Evolutionary conservation across 306 rosid species (phyloP).

Genomic region (Cucumis sativus): DNA sequence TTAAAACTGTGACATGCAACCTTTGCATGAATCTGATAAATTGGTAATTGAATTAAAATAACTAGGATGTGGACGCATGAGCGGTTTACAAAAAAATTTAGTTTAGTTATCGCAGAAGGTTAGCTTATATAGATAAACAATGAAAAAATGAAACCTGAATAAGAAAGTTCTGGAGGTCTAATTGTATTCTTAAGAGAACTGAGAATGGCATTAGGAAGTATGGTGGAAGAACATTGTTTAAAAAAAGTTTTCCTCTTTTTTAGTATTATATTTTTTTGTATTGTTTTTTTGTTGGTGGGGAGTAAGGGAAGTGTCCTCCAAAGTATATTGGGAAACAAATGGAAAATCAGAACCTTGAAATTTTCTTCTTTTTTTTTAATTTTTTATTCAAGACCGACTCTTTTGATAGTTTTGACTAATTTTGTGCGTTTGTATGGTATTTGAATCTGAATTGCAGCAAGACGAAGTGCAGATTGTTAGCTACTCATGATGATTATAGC

Average conservation of each 20-base stretch:
- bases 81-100: too few species aligned
- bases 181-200: background rate
- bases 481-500: conserved; percentile 93
- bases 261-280: background rate
- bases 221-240: background rate
- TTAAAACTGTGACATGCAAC: background rate
- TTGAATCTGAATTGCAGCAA: conserved; percentile 32
- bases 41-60: background rate
- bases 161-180: background rate
- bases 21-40: background rate
- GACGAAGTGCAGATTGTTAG: conserved; percentile 65
- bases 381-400: background rate
- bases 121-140: background rate
- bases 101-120: background rate
- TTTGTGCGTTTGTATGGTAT: conserved; percentile 3
- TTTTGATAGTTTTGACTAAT: conserved; percentile 7
- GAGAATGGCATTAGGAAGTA: background rate
- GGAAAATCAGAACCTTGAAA: background rate
- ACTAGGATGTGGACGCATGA: background rate
- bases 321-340: background rate
- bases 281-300: background rate
- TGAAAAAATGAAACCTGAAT: background rate
- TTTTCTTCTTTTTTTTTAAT: too few species aligned
- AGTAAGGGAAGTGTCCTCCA: background rate
- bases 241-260: background rate